Conservation (phyloP, 2,329 filamentous ascomycete genomes). For the Fusarium anthophilum region DNA sequence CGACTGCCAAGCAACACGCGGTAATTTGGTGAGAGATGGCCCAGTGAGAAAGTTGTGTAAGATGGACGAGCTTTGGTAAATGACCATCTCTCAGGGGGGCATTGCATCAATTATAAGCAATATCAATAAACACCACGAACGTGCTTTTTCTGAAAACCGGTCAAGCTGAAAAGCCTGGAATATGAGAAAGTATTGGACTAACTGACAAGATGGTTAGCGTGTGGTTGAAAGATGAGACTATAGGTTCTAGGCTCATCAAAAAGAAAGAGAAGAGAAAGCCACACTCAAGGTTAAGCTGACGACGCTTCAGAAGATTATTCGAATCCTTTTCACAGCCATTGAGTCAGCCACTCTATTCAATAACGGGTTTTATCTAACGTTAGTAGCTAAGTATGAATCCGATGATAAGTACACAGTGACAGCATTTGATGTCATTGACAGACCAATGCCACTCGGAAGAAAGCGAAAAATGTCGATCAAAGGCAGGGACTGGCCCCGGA, state of each 20-base stretch:
- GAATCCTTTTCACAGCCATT: neutral
- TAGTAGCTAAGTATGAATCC: too few species aligned
- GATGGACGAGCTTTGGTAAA: neutral
- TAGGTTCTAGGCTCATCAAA: neutral
- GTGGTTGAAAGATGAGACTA: neutral
- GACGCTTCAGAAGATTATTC: neutral
- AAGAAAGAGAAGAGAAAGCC: neutral
- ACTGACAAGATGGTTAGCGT: neutral
- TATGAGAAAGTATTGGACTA: conserved; percentile 8
- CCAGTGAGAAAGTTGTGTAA: neutral
- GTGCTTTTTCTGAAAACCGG: neutral
- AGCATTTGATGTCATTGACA: conserved; percentile 7
- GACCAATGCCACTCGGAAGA: conserved; percentile 20
- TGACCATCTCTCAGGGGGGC: neutral
- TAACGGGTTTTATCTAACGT: neutral
- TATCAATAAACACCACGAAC: neutral
- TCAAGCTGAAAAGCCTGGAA: neutral
- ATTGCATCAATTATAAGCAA: neutral
- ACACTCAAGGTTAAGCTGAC: neutral
- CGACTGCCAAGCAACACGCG: neutral
- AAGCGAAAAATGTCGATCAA: conserved; percentile 24
- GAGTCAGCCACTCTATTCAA: neutral
- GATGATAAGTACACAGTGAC: neutral
- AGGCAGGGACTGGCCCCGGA: conserved; percentile 21
- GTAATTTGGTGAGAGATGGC: neutral